Conservation (phyloP, 2,329 filamentous ascomycete species). For the Thelonectria olida region DNA sequence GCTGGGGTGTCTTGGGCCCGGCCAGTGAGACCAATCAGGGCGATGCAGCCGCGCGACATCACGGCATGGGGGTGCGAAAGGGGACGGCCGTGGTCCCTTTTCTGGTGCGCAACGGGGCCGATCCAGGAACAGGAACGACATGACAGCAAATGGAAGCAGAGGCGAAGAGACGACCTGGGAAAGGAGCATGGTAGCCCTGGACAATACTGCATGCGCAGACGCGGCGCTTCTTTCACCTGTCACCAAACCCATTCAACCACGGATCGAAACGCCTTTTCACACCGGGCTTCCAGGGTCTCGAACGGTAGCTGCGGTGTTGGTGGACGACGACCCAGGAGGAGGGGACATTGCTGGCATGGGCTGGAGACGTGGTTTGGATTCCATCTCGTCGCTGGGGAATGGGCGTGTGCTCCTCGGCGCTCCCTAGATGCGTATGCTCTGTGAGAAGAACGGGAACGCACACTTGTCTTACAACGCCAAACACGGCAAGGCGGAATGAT, state of each 20-base stretch:
- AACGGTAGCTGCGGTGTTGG: conserved; percentile 6
- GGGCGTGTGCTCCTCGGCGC: conserved; percentile 1
- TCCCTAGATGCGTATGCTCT: not conserved
- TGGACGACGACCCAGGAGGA: not conserved
- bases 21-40: conserved; percentile 33
- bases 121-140: conserved; percentile 21
- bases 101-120: conserved; percentile 10
- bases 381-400: conserved; percentile 5
- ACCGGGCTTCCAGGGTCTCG: not conserved
- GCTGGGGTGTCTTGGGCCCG: not conserved
- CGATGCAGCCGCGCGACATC: conserved; percentile 33
- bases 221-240: not conserved
- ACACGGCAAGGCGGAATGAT: too few relatives aligned
- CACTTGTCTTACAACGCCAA: not conserved
- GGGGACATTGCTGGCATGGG: conserved; percentile 12
- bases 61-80: conserved; percentile 27
- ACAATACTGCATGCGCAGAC: not conserved
- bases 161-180: not conserved
- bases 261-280: not conserved
- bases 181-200: not conserved
- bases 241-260: conserved; percentile 6
- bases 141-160: conserved; percentile 16
- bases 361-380: conserved; percentile 11
- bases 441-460: not conserved
- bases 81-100: conserved; percentile 4